These are phyloP conservation scores for Coelastrella sp. DNA, from an alignment of 139 green algal genomes.

Conservation along the genomic window DNA sequence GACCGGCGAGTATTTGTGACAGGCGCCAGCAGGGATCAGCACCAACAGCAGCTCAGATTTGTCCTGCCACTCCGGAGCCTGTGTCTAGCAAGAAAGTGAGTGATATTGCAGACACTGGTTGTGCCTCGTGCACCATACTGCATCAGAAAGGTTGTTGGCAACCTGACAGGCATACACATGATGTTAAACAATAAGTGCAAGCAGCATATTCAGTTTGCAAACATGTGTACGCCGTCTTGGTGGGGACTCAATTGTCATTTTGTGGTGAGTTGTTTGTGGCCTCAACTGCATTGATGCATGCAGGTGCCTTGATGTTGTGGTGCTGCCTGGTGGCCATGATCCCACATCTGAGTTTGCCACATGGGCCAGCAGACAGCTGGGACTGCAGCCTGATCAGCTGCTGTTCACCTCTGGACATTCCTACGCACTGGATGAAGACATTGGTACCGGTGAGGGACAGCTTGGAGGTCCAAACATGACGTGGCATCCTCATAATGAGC, in stretches of 20 bases:
- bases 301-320: constrained; percentile 20
- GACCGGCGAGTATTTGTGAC: constrained; percentile 13
- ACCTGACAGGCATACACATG: too few relatives aligned
- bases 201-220: too few relatives aligned
- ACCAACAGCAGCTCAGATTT: neutral
- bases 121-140: neutral
- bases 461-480: neutral
- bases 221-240: too few relatives aligned
- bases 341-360: neutral
- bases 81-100: constrained; percentile 13
- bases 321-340: constrained; percentile 14
- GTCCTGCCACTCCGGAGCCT: constrained; percentile 3
- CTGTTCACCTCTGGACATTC: neutral
- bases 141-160: neutral
- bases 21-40: neutral
- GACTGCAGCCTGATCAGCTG: neutral
- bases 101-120: neutral
- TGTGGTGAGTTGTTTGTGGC: too few relatives aligned
- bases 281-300: neutral
- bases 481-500: neutral
- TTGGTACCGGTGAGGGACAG: neutral
- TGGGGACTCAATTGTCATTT: too few relatives aligned
- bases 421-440: constrained; percentile 11
- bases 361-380: constrained; percentile 8
- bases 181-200: too few relatives aligned